Evolutionary conservation across 768 basidiomycete genomes (phyloP).

Genomic region (Boletus pseudo-olivaceus): DNA sequence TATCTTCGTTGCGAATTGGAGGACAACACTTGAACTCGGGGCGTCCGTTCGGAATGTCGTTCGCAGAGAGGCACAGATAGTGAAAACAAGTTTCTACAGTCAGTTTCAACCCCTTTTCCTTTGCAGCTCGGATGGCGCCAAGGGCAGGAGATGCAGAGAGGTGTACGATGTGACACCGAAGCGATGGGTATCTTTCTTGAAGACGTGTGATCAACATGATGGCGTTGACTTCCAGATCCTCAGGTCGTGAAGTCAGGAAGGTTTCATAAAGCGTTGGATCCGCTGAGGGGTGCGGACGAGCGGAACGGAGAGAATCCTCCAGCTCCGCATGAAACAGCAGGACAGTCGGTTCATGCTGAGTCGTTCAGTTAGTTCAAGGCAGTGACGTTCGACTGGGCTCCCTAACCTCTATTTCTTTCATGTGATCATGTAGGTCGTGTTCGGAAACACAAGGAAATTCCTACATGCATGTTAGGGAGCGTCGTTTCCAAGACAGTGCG

Average conservation of each 20-base stretch:
- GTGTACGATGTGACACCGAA: constrained; percentile 93
- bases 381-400: neutral
- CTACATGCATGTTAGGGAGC: constrained; percentile 37
- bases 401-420: constrained; percentile 69
- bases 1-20: constrained; percentile 74
- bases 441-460: constrained; percentile 90
- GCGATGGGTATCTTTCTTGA: constrained; percentile 55
- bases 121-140: constrained; percentile 69
- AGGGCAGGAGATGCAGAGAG: constrained; percentile 85
- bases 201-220: constrained; percentile 72
- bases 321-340: constrained; percentile 95
- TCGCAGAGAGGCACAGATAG: constrained; percentile 78
- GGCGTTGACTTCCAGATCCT: constrained; percentile 74
- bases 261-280: constrained; percentile 66
- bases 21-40: constrained; percentile 97
- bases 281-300: constrained; percentile 17
- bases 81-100: constrained; percentile 98
- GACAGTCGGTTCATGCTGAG: constrained; percentile 62
- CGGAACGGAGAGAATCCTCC: constrained; percentile 33
- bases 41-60: constrained; percentile 66
- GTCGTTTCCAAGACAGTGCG: constrained; percentile 1
- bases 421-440: constrained; percentile 61
- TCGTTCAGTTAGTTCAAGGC: constrained; percentile 7
- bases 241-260: constrained; percentile 83
- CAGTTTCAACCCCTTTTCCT: constrained; percentile 58